phyloP scores from a whole-genome alignment of 108 stramenopile species.

The Nitzschia inconspicua region DNA sequence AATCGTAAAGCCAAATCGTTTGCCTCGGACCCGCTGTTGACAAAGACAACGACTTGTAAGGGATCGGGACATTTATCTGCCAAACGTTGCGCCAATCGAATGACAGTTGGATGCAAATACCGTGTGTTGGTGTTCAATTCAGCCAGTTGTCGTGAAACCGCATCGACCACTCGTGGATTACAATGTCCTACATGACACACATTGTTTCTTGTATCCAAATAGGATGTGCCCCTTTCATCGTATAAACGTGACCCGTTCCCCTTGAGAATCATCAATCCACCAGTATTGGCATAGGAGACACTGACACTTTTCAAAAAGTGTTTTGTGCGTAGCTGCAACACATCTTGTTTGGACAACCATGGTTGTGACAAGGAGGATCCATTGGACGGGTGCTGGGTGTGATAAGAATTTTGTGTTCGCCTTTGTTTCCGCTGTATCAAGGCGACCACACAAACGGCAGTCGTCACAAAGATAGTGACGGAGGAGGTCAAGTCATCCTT shows the following conservation, averaged over 20 bases:
- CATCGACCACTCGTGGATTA: constrained; percentile 68
- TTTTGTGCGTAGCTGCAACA: constrained; percentile 40
- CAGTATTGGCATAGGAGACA: constrained; percentile 74
- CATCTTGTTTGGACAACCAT: constrained; percentile 48
- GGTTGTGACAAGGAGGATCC: not conserved
- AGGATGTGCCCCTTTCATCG: constrained; percentile 57
- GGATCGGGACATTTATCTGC: constrained; percentile 50
- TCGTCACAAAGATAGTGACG: no score
- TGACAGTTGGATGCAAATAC: constrained; percentile 87
- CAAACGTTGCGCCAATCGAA: constrained; percentile 59
- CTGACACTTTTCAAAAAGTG: constrained; percentile 62
- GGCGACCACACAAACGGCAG: no score
- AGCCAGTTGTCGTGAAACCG: constrained; percentile 62
- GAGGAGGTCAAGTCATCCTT: no score
- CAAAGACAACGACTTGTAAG: constrained; percentile 85
- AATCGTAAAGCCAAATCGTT: constrained; percentile 96
- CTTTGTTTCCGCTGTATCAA: no score
- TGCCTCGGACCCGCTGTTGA: constrained; percentile 93
- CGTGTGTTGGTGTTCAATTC: constrained; percentile 89
- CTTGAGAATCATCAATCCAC: constrained; percentile 57
- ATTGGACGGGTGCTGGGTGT: no score
- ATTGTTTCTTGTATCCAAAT: constrained; percentile 92
- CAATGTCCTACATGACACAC: constrained; percentile 86
- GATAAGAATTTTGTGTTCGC: no score
- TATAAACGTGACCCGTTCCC: constrained; percentile 56